These are phyloP conservation scores for Inga leiocalycina DNA, from an alignment of 306 rosid species.

Conservation along the genomic window DNA sequence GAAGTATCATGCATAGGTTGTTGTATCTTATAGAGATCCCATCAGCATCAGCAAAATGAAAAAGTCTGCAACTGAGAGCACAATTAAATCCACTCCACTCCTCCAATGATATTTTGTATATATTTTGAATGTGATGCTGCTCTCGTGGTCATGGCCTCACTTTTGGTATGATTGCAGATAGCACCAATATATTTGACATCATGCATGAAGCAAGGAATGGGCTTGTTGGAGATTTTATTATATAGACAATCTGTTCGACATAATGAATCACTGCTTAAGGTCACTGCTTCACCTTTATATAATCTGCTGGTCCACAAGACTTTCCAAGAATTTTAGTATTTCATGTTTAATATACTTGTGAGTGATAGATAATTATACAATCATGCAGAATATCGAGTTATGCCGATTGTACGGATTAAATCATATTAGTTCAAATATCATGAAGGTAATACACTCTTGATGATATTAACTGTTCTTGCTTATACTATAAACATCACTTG, in stretches of 20 bases:
- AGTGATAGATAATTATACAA: slow-evolving; percentile 32
- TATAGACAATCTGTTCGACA: slow-evolving; percentile 76
- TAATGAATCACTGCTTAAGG: slow-evolving; percentile 79
- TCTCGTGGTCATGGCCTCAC: slow-evolving; percentile 34
- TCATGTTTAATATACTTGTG: slow-evolving; percentile 32
- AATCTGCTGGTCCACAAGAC: slow-evolving; percentile 22
- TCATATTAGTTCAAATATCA: slow-evolving; percentile 68
- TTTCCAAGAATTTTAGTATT: slow-evolving; percentile 13
- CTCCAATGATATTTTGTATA: slow-evolving; percentile 12
- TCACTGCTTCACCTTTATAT: slow-evolving; percentile 34
- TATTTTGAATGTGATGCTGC: slow-evolving; percentile 26
- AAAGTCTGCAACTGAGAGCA: background rate
- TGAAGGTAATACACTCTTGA: slow-evolving; percentile 63
- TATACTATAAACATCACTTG: background rate
- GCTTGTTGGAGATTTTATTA: slow-evolving; percentile 76
- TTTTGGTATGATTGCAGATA: slow-evolving; percentile 56
- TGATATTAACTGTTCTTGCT: slow-evolving; percentile 31
- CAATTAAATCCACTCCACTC: slow-evolving; percentile 3
- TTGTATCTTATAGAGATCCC: background rate
- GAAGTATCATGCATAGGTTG: slow-evolving; percentile 2
- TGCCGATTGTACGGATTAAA: slow-evolving; percentile 86
- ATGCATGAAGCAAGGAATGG: slow-evolving; percentile 92
- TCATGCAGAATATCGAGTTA: slow-evolving; percentile 82
- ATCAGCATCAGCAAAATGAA: background rate
- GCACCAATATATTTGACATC: slow-evolving; percentile 97